Evolutionary conservation across 768 basidiomycete genomes (phyloP).

Genomic region (Russula emetica): DNA sequence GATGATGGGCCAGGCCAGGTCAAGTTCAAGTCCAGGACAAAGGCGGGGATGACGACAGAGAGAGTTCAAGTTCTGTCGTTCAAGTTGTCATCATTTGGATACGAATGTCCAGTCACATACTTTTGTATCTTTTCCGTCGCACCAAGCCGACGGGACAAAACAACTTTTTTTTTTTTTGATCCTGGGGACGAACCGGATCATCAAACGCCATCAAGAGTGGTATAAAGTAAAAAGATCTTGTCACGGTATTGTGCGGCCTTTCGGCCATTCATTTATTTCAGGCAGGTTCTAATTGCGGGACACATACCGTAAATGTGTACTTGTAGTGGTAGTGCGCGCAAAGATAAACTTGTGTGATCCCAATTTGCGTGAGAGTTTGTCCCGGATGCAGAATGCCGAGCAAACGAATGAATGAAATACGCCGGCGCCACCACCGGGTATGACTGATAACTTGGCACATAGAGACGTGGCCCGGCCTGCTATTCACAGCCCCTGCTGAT

Average conservation of each 20-base stretch:
- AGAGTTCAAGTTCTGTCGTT: background rate
- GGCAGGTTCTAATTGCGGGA: background rate
- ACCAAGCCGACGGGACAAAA: background rate
- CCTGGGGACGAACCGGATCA: background rate
- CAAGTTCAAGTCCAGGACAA: background rate
- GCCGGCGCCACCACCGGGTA: too few species aligned
- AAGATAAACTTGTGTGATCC: background rate
- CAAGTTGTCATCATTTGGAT: background rate
- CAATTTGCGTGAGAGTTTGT: background rate
- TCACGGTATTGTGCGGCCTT: background rate
- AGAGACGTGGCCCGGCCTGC: background rate
- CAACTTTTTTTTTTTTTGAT: background rate
- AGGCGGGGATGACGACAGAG: background rate
- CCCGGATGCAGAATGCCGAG: background rate
- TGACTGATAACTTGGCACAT: background rate
- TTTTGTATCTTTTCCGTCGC: background rate
- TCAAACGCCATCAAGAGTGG: background rate
- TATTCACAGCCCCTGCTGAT: slow-evolving; percentile 12
- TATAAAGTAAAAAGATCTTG: background rate
- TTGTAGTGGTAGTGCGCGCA: background rate
- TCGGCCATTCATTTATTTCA: background rate
- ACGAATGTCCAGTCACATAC: background rate
- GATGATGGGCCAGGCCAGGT: background rate
- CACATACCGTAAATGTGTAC: too few species aligned
- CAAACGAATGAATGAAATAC: too few species aligned